Conservation (phyloP, 2,329 filamentous ascomycete species). For the Diplocarpon mali region DNA sequence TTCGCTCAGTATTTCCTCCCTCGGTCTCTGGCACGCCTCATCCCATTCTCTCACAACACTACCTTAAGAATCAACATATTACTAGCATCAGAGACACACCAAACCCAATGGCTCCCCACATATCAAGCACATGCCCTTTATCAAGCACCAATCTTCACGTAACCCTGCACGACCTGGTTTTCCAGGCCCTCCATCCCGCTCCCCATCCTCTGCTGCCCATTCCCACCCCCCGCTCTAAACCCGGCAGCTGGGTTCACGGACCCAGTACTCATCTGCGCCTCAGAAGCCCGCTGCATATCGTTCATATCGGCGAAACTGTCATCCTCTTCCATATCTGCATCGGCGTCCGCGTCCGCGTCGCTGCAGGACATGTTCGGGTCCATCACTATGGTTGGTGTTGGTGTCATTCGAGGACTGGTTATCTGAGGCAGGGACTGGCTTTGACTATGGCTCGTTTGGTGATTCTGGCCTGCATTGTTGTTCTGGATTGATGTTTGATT, state of each 20-base stretch:
- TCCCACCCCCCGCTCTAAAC: constrained; percentile 19
- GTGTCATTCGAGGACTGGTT: background rate
- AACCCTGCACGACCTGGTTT: constrained; percentile 16
- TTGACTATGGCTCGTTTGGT: background rate
- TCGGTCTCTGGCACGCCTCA: no score
- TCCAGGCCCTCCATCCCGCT: constrained; percentile 18
- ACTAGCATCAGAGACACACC: no score
- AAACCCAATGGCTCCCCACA: no score
- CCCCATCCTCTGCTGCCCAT: constrained; percentile 4
- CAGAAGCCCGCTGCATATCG: constrained; percentile 15
- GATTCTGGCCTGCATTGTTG: constrained; percentile 1
- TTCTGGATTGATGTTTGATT: background rate
- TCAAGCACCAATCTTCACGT: constrained; percentile 18
- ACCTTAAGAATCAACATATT: no score
- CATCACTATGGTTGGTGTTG: constrained; percentile 2
- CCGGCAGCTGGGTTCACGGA: background rate
- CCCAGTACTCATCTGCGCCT: constrained; percentile 10
- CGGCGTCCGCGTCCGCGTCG: constrained; percentile 22
- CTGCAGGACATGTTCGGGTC: constrained; percentile 13
- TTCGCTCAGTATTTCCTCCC: no score
- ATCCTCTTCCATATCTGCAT: constrained; percentile 40
- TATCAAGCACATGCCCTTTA: no score
- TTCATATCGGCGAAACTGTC: constrained; percentile 42
- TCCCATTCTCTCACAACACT: no score
- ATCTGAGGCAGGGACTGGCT: background rate